Evolutionary conservation across 139 green algal genomes (phyloP).

Genomic region (Chlorella sorokiniana): DNA sequence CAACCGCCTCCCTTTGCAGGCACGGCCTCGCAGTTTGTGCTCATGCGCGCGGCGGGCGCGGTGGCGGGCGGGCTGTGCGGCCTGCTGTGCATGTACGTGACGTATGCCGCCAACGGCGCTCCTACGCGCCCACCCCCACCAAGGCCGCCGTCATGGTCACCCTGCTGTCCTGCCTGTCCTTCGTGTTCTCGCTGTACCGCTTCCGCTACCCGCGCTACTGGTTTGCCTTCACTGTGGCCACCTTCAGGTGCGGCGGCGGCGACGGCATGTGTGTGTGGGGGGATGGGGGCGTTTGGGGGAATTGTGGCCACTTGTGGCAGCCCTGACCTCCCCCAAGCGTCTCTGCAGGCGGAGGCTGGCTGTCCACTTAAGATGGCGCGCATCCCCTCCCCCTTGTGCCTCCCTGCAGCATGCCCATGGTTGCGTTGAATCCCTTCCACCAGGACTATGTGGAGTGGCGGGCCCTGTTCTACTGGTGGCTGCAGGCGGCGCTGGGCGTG

Average conservation of each 20-base stretch:
- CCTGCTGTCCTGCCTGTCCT: background rate
- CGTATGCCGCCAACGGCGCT: slow-evolving; percentile 30
- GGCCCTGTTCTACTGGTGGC: slow-evolving; percentile 15
- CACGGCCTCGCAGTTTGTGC: slow-evolving; percentile 27
- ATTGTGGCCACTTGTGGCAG: background rate
- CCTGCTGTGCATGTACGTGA: slow-evolving; percentile 29
- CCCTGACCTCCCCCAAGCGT: background rate
- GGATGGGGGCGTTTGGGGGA: background rate
- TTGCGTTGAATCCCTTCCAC: slow-evolving; percentile 29
- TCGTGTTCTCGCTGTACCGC: slow-evolving; percentile 8
- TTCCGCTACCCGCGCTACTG: slow-evolving; percentile 29
- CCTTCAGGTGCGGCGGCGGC: slow-evolving; percentile 10
- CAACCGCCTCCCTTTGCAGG: background rate
- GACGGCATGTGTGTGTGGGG: background rate
- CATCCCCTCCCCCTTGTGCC: background rate
- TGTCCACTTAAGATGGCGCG: no score
- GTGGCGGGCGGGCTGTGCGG: slow-evolving; percentile 20
- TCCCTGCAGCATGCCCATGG: slow-evolving; percentile 34
- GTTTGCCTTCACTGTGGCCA: slow-evolving; percentile 39
- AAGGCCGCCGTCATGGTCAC: slow-evolving; percentile 36
- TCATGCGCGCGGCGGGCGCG: slow-evolving; percentile 25
- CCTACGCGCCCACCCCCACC: slow-evolving; percentile 10
- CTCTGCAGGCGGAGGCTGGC: background rate
- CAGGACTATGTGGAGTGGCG: slow-evolving; percentile 28
- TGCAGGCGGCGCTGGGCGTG: slow-evolving; percentile 32